phyloP scores from a whole-genome alignment of 2,329 filamentous ascomycete genomes.

The Monosporascus cannonballus region DNA sequence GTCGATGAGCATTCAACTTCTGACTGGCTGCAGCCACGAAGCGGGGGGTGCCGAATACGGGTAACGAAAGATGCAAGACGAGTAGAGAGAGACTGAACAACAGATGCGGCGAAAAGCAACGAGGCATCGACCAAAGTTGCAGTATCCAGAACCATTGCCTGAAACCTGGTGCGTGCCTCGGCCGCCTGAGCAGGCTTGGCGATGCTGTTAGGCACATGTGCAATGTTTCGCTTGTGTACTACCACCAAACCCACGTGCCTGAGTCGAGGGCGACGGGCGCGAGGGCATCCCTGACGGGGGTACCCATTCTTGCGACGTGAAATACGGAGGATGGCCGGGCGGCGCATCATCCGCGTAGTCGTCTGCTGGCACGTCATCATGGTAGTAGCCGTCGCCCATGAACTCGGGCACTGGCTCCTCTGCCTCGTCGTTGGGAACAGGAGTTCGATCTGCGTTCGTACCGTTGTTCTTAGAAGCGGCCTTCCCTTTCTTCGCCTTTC shows the following conservation, averaged over 20 bases:
- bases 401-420: conserved; percentile 13
- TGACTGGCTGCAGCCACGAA: background rate
- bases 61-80: conserved; percentile 3
- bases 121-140: background rate
- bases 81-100: conserved; percentile 1
- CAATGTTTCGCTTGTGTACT: no score
- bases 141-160: background rate
- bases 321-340: conserved; percentile 7
- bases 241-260: background rate
- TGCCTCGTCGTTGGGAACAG: conserved; percentile 12
- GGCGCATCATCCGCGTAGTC: conserved; percentile 8
- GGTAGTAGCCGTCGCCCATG: conserved; percentile 20
- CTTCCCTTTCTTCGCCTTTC: conserved; percentile 85
- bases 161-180: background rate
- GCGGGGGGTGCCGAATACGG: conserved; percentile 2
- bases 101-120: background rate
- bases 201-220: no score
- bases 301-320: background rate
- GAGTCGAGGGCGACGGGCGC: conserved; percentile 6
- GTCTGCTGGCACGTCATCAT: conserved; percentile 13
- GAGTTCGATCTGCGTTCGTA: conserved; percentile 18
- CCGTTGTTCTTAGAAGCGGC: conserved; percentile 43
- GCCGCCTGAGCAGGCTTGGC: no score
- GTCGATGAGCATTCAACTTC: background rate
- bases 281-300: background rate